These are phyloP conservation scores for Diaporthe sp. DNA, from an alignment of 2,329 filamentous ascomycete genomes.

Conservation along the genomic window DNA sequence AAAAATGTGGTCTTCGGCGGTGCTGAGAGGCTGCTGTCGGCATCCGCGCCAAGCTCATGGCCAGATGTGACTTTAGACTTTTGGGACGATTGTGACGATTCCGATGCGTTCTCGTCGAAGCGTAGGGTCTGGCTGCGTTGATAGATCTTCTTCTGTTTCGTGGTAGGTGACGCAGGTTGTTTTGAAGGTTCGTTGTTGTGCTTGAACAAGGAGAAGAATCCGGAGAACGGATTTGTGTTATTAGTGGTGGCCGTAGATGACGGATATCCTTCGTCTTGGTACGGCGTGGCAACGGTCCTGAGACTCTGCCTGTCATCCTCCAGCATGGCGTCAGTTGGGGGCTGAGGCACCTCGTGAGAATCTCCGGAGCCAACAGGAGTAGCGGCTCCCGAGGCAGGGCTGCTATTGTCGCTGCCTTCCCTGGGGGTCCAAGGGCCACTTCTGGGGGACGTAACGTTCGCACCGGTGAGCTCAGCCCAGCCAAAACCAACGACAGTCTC, in stretches of 20 bases:
- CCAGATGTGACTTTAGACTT: conserved; percentile 63
- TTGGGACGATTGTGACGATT: conserved; percentile 50
- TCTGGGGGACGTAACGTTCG: conserved; percentile 68
- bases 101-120: conserved; percentile 53
- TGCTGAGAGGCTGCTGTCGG: conserved; percentile 66
- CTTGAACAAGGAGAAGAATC: conserved; percentile 79
- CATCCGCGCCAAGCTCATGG: conserved; percentile 60
- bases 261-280: conserved; percentile 48
- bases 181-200: conserved; percentile 68
- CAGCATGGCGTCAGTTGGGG: conserved; percentile 73
- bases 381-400: conserved; percentile 47
- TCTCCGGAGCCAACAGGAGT: conserved; percentile 53
- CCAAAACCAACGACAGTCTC: conserved; percentile 95
- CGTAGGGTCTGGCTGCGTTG: conserved; percentile 82
- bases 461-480: conserved; percentile 89
- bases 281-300: conserved; percentile 57
- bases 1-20: conserved; percentile 95
- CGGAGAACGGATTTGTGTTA: conserved; percentile 65
- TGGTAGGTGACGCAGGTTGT: conserved; percentile 60
- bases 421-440: conserved; percentile 59
- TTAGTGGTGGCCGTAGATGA: conserved; percentile 53
- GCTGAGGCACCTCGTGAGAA: conserved; percentile 77
- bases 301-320: conserved; percentile 76
- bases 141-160: conserved; percentile 78
- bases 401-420: conserved; percentile 45